Percentiles rank a stretch among this genome's conserved stretches.
phyloP scores from a whole-genome alignment of 257 asterid genomes.

The Solanum paucissectum region DNA sequence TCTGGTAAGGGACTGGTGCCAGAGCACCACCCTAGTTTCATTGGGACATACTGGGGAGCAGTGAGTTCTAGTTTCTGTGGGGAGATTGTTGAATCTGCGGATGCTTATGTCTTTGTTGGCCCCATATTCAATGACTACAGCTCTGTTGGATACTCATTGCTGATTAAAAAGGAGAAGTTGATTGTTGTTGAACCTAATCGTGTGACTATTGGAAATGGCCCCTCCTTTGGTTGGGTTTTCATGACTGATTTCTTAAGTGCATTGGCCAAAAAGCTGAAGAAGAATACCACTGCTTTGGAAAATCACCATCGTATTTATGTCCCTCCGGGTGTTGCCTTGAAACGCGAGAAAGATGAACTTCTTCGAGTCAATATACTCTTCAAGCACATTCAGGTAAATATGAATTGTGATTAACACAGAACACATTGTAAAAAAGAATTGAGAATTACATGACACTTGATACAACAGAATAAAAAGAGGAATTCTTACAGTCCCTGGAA shows the following conservation, averaged over 20 bases:
- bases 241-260: conserved; percentile 18
- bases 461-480: neutral
- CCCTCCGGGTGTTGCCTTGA: conserved; percentile 20
- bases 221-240: conserved; percentile 27
- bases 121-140: conserved; percentile 29
- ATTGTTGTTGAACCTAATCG: conserved; percentile 17
- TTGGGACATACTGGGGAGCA: conserved; percentile 30
- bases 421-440: neutral
- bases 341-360: conserved; percentile 10
- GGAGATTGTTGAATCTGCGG: conserved; percentile 27
- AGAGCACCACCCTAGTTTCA: conserved; percentile 20
- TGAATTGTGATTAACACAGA: neutral
- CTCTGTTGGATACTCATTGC: conserved; percentile 23
- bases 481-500: neutral
- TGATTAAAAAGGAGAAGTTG: conserved; percentile 20
- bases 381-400: conserved; percentile 22
- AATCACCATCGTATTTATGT: conserved; percentile 18
- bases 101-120: conserved; percentile 26
- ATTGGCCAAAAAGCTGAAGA: conserved; percentile 16
- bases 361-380: conserved; percentile 23
- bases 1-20: conserved; percentile 24
- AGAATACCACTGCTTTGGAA: conserved; percentile 19
- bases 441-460: neutral
- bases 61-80: conserved; percentile 21
- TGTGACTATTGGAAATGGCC: conserved; percentile 20